Evolutionary conservation across 495 filamentous ascomycete genomes (phyloP), one percentile per base, ranked within the genome.

Genomic region (Aspergillus ellipticus): DNA sequence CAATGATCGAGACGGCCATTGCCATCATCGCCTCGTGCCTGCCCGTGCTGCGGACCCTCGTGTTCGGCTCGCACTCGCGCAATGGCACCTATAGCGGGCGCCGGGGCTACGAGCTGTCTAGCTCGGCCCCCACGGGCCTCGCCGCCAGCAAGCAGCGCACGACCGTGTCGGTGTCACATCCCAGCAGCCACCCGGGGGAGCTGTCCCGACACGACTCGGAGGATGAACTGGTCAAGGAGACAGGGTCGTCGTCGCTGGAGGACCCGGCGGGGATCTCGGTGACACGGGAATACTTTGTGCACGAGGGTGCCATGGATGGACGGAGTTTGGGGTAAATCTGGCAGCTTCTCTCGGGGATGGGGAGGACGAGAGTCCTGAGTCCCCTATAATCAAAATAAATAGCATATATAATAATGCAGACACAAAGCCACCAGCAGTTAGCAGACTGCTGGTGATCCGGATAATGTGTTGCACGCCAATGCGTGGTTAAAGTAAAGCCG

Each of bases 1-100:
- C 61, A 26, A 64, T 67, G 61, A 51, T 67, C 51, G 64, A 67
- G 58, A 62, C 61, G 28, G 49, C 61, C 22, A 64, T 64, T 45
- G 64, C 64, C 16, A 64, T 64, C 49, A 64, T 67, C 49, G 64
- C 64, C 17, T 62, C 59, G 19, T 67, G 59, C 35, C 64, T 67
- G 20, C 64, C 64, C 39, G 64, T 64, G 20, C 57, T 67, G n/a
- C 64, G 64, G 33, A 63, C 59, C 5, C 52, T 67, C 2, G 42
- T 67, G 21, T 67, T 67, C 49, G 57, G 61, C 39, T 62, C 61
- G 8, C 51, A 53, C 16, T 63, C 63, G n/a, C 61, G 64, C 20
- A 64, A 45, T 16, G 58, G 56, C 24, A 64, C 64, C 21, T 63
- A 63, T 48, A 57, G 53, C 47, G 37, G 43, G 29, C 59, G 53